Base-by-base conservation (phyloP, 345 rosid genomes). In the Firmiana major region DNA sequence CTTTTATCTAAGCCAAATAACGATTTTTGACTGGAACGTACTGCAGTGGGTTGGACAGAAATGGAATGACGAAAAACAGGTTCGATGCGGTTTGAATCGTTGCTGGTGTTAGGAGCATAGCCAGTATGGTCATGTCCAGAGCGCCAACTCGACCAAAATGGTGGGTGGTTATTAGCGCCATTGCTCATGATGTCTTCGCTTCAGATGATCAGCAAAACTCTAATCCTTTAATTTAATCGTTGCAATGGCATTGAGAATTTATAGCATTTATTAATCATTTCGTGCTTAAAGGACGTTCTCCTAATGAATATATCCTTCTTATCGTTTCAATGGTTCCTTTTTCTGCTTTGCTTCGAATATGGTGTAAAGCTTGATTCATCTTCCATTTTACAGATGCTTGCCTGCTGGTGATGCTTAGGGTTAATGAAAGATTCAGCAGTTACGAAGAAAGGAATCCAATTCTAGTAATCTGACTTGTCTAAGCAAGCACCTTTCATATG, bases 221-320 rank as follows among this genome's bases (percentile, higher is more conserved):
- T 7, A 6, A 58, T 15, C 9, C 12, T 36, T 64, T 11, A 51
- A 28, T 9, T 24, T 31, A 31, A 9, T 31, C 9, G 31, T 49
- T 51, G 40, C 19, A 6, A 0, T 51, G 38, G 58, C 31, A 3
- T 46, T 34, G 42, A 12, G 53, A 57, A 57, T 54, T 55, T 73
- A 57, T 73, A 73, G 65, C 53, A 38, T 21, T 36, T 42, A 0
- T 31, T 31, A 31, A 31, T 31, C 34, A 3, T 38, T 63, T 36
- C 22, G 43, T 63, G 67, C 21, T 5, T 31, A 13, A 2, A 36
- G 3, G 11, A 17, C 9, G 21, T 38, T 36, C 12, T 19, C 24
- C 42, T 34, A 36, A 24, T 73, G 76, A 73, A 73, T 73, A 73
- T 73, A 57, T 73, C 76, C 65, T 71, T 73, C 21, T 73, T 31